Base-by-base conservation (phyloP, 1,284 basidiomycete genomes). In the Ganoderma sp. region DNA sequence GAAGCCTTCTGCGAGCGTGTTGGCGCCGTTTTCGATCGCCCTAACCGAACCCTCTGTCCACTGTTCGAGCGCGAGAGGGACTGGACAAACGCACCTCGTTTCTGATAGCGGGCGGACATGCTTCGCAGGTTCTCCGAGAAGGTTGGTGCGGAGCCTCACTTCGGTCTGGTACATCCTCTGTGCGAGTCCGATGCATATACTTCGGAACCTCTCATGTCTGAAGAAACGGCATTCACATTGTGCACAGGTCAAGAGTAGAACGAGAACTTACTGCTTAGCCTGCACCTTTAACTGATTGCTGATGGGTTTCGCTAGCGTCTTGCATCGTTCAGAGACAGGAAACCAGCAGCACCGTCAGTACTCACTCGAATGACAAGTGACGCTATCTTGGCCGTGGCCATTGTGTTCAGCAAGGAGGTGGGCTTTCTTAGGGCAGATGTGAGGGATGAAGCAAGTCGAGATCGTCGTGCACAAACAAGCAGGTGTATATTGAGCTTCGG, bases 221-320 rank as follows among this genome's bases (percentile, higher is more conserved):
- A 17, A 9, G 10, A n/a, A 50, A 15, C 61, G 17, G 17, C 32
- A 12, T 60, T 42, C 5, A 39, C 14, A 17, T 14, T 22, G 15
- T 28, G 37, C 4, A 34, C 22, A n/a, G 3, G 7, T n/a, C 8
- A 32, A 1, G 17, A 6, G n/a, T 22, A 2, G 6, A 25, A 19
- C 41, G 10, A 15, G 28, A 15, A 80, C 90, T 74, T 75, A 95
- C 94, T 94, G 86, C 71, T 87, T 89, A 1, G 91, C 94, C 78
- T 95, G 93, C 50, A 84, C 83, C 80, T 92, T 95, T 67, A 96
- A 83, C 61, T 85, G 85, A 64, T 84, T 84, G 56, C 91, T 90
- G 73, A 96, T 94, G 52, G 94, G 94, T 81, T 95, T 95, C 64
- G 94, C 93, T 76, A 95, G 78, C 39, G 93, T 95, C 93, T 95